A percentile compares a stretch with the other conserved stretches of the same genome.
phyloP scores from a whole-genome alignment of 2,329 filamentous ascomycete genomes.

The Trichoderma harzianum region DNA sequence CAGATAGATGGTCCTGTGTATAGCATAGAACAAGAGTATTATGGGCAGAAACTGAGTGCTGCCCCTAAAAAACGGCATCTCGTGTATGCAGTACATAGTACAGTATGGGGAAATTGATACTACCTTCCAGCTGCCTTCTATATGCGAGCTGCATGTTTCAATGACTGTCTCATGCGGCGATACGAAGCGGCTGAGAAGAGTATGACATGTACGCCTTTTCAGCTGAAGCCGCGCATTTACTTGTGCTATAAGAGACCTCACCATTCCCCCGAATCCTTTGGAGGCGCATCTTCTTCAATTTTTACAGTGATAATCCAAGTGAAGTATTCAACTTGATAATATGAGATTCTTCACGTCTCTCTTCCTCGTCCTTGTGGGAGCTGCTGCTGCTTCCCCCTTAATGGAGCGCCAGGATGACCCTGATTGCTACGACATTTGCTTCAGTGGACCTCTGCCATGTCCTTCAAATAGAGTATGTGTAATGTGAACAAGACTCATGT shows the following conservation, averaged over 20 bases:
- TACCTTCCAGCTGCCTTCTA: not conserved
- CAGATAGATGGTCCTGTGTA: not conserved
- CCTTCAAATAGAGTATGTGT: not conserved
- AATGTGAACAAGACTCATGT: not conserved
- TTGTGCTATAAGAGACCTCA: not conserved
- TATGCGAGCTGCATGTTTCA: not conserved
- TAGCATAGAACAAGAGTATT: not conserved
- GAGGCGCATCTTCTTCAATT: not conserved
- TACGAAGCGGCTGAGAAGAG: slow-evolving; percentile 7
- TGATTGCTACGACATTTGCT: not conserved
- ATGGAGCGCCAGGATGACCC: not conserved
- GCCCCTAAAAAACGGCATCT: not conserved
- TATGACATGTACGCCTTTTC: not conserved
- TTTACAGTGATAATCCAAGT: not conserved
- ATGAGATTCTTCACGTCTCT: not conserved
- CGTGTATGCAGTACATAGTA: not conserved
- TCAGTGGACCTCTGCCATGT: not conserved
- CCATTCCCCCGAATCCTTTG: not conserved
- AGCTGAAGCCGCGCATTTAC: not conserved
- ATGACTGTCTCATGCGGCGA: not conserved
- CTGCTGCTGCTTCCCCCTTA: not conserved
- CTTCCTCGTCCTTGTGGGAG: not conserved
- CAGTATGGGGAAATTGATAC: not conserved
- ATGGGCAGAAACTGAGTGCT: not conserved
- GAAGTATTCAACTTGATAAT: not conserved